Base-by-base conservation (phyloP, 2,329 filamentous ascomycete species). In the Annulohypoxylon truncatum region DNA sequence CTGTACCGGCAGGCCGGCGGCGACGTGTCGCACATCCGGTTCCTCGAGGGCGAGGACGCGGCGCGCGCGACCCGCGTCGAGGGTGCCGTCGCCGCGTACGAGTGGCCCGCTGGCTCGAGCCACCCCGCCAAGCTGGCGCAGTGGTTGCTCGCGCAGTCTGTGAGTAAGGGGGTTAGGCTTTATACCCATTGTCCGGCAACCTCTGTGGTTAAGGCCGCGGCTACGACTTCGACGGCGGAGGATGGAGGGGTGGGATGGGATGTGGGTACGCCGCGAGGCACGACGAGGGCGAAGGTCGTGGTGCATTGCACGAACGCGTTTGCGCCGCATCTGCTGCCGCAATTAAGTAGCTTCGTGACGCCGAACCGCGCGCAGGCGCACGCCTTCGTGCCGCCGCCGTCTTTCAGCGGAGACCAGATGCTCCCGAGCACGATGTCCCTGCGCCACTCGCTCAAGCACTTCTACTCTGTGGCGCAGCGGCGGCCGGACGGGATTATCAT, bases 91-190 rank as follows among this genome's bases (percentile, higher is more conserved):
- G 77, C 79, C n/a, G 83, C 82, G 6, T 85, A 84, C 63, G 82
- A 84, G 67, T 85, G 83, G 83, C 80, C 82, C 3, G 83, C 82
- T 12, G 83, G 80, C 2, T 83, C 81, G 2, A 81, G 77, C 31
- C 83, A 84, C 70, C 82, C 83, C 2, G 82, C 82, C 4, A 84
- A 84, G 68, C 71, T 85, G 18, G 79, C 80, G 0, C 82, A 84
- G n/a, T 84, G 81, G 76, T 75, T 85, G 10, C 73, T 85, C 18
- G 71, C 69, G 10, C 71, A 75, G 13, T 76, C 75, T 12, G 76
- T 83, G 4, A 71, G 72, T 1, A 76, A 75, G 40, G 82, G 82
- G 5, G 78, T 74, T 3, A 73, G 64, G 26, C 65, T 85, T 3
- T 83, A 79, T 68, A 83, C 82, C 0, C 78, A 82, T 57, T 82